Base-by-base conservation (phyloP, 192 early-diverging fungal genomes). In the Lobosporangium transversale region DNA sequence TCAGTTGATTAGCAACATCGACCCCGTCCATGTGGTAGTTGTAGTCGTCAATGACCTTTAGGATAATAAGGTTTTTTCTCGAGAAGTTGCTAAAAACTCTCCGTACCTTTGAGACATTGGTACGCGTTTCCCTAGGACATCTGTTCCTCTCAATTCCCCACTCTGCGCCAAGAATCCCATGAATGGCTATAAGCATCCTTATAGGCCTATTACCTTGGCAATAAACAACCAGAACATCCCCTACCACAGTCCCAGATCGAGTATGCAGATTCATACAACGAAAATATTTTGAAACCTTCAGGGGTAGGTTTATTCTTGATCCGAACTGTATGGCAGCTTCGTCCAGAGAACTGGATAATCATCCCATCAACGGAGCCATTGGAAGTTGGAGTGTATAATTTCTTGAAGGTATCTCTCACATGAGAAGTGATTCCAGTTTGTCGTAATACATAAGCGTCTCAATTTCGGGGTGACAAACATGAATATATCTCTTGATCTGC, bases 181-280 rank as follows among this genome's bases (percentile, higher is more conserved):
- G 63, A 48, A 81, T 71, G 30, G 73, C 78, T 33, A 30, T 68
- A 27, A 81, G 54, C 62, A 78, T 81, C 11, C 64, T 58, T 14
- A 78, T 73, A 40, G 64, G 59, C 30, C 23, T 68, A 62, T 71
- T 81, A 51, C 71, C 68, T 26, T 61, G 37, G 73, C 68, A 81
- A 18, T 70, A 26, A 26, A 57, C 45, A 18, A 60, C 61, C 21
- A 81, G 53, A 0, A 78, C 62, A 45, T 21, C 4, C 17, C 70
- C 26, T 18, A 58, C 50, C 4, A 73, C 65, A 7, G 68, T 43
- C 3, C 78, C 78, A 9, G 62, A 79, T 1, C 53, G 59, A 18
- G 55, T 40, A 35, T 69, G 42, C 67, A 57, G 60, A 27, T 53
- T 9, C 65, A 49, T 65, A 80, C 6, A 80, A 59, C 12, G 79